Percentiles rank a stretch among this genome's conserved stretches.
These are phyloP conservation scores for Grosmannia clavigera DNA, from an alignment of 2,329 filamentous ascomycete species.

Conservation along the genomic window DNA sequence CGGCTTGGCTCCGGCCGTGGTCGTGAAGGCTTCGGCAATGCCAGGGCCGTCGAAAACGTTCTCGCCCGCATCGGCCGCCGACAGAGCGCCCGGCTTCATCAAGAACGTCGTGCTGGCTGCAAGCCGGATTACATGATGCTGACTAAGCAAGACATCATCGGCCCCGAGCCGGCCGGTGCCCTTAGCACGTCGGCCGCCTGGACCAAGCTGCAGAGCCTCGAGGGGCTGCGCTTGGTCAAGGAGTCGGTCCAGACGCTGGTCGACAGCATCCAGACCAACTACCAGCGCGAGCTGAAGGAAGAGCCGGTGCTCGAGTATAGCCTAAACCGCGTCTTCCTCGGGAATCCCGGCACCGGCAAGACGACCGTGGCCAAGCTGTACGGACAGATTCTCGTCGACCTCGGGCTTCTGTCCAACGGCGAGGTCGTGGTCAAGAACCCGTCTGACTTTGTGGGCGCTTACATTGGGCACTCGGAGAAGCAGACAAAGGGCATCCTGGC, in stretches of 20 bases:
- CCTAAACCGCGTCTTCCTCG: constrained; percentile 58
- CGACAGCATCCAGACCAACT: constrained; percentile 52
- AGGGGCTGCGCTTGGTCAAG: constrained; percentile 52
- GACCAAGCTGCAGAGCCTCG: constrained; percentile 42
- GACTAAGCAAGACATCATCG: constrained; percentile 57
- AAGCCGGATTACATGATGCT: constrained; percentile 45
- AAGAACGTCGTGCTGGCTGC: constrained; percentile 27
- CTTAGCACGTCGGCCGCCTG: constrained; percentile 43
- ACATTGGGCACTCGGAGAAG: constrained; percentile 53
- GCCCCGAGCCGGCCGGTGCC: constrained; percentile 47
- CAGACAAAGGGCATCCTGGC: constrained; percentile 62
- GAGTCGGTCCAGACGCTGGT: constrained; percentile 43
- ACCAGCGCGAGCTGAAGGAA: constrained; percentile 51
- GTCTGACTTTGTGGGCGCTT: constrained; percentile 55
- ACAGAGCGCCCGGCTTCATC: not conserved
- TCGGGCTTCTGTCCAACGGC: constrained; percentile 55
- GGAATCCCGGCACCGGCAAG: constrained; percentile 64
- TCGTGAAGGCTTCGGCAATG: constrained; percentile 60
- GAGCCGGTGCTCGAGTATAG: constrained; percentile 45
- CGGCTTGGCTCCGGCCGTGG: constrained; percentile 51
- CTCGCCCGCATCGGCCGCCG: not conserved
- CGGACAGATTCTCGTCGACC: constrained; percentile 51
- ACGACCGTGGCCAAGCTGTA: constrained; percentile 66
- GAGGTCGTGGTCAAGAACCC: constrained; percentile 65
- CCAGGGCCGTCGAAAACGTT: constrained; percentile 52